Evolutionary conservation across 2,329 filamentous ascomycete genomes (phyloP).

Genomic region (Colletotrichum sp.): DNA sequence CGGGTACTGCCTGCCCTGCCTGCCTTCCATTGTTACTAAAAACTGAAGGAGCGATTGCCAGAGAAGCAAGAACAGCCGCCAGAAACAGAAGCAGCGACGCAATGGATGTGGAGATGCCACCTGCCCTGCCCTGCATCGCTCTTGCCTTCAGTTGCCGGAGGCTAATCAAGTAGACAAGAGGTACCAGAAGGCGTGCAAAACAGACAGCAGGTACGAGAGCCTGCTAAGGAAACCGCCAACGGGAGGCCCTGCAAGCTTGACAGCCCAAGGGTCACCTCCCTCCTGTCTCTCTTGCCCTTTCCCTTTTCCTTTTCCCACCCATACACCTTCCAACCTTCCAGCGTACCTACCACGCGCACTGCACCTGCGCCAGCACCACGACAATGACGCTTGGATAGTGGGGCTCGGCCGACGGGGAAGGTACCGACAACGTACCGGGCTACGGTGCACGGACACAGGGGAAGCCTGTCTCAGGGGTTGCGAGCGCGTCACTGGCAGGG

Average conservation of each 20-base stretch:
- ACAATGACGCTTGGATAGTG: slow-evolving; percentile 13
- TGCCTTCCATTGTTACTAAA: neutral
- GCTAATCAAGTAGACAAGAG: neutral
- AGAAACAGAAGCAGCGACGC: neutral
- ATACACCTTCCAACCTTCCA: neutral
- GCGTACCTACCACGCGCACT: neutral
- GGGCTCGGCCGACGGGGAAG: neutral
- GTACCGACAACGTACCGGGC: slow-evolving; percentile 1
- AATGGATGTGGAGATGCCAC: neutral
- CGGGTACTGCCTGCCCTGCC: neutral
- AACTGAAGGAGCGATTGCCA: neutral
- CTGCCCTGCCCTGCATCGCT: neutral
- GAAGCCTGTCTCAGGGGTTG: neutral
- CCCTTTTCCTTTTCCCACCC: neutral
- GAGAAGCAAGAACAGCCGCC: neutral
- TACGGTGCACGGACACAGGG: neutral
- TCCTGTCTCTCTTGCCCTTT: neutral
- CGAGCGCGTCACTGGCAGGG: slow-evolving; percentile 1
- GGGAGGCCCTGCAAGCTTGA: neutral
- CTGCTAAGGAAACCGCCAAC: neutral
- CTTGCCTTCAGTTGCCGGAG: neutral
- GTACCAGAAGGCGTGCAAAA: neutral
- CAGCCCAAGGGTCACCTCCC: neutral
- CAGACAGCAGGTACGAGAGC: neutral
- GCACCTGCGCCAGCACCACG: neutral